phyloP scores from a whole-genome alignment of 1,284 basidiomycete genomes.

The Rhodotorula sp. region DNA sequence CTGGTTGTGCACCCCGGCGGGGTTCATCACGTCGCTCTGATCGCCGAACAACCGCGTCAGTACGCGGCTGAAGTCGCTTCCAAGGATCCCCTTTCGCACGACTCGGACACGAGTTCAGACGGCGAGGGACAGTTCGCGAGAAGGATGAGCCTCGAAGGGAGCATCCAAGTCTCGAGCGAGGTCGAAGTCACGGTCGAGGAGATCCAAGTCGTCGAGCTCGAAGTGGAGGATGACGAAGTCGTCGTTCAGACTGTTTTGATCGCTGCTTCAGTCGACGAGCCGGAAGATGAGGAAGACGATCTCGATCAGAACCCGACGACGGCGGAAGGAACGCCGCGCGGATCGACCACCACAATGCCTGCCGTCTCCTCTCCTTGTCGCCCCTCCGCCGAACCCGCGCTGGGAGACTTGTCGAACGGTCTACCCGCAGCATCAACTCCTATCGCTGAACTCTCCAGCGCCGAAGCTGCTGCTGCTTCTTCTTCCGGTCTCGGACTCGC shows the following conservation, averaged over 20 bases:
- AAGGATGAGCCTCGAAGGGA: constrained; percentile 33
- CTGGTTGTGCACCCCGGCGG: constrained; percentile 21
- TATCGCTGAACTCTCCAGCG: not conserved
- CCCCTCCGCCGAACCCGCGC: not conserved
- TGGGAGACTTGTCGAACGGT: constrained; percentile 2
- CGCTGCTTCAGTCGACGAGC: not conserved
- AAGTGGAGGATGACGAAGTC: not conserved
- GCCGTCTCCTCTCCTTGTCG: not conserved
- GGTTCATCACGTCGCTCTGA: constrained; percentile 23
- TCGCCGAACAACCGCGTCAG: not conserved
- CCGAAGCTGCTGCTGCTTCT: not conserved
- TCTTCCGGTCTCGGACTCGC: not conserved
- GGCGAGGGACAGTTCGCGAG: constrained; percentile 3
- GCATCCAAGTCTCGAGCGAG: constrained; percentile 29
- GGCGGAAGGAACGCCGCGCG: not conserved
- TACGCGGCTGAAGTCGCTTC: not conserved
- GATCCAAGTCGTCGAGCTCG: constrained; percentile 12
- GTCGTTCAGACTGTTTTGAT: not conserved
- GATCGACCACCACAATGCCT: not conserved
- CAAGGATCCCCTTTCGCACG: not conserved
- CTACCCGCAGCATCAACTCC: not conserved
- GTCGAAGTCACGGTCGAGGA: constrained; percentile 26
- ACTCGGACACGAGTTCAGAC: not conserved
- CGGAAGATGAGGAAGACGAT: constrained; percentile 2
- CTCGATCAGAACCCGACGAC: not conserved